Base-by-base conservation (phyloP, 257 asterid genomes). In the Anisodus acutangulus region DNA sequence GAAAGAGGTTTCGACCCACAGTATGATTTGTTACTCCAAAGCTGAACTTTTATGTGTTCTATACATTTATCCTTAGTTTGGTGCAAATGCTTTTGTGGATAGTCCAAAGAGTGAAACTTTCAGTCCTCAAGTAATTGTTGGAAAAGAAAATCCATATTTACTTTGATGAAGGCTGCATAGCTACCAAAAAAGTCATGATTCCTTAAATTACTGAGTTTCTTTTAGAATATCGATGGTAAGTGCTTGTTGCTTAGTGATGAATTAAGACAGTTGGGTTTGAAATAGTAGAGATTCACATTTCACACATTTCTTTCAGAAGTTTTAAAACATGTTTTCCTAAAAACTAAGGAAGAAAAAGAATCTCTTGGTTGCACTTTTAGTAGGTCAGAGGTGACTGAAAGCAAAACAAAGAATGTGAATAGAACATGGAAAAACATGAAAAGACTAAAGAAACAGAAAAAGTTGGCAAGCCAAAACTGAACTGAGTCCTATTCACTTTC, bases 1-100 rank as follows among this genome's bases (percentile, higher is more conserved):
- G 99, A 78, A 97, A 97, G 87, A 92, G 97, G 85, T 95, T 95
- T 80, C 95, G 98, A n/a, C 99, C 99, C 69, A 93, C 99, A 66
- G 99, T 97, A 91, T 92, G 97, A 81, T 54, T 72, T 71, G 26
- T 53, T 49, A 37, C 39, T 53, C 22, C 19, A 45, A 43, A 31
- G 63, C 64, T 76, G 63, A 26, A 76, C 13, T 53, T 74, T 57
- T 15, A 13, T 53, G 47, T 53, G 64, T 51, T 26, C 47, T 26
- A 8, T 49, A 49, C 80, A 22, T 54, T 26, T 17, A 54, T 26
- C 49, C 16, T 51, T 26, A 1, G 78, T 76, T 76, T 31, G 64
- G 26, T 26, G 63, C 47, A 51, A 4, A 76, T 5, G 26, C 8
- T 76, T 26, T 51, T 76, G 63, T 37, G 63, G 45, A 51, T 76